phyloP scores from a whole-genome alignment of 805 yeast genomes.

The Barnettozyma sp. region DNA sequence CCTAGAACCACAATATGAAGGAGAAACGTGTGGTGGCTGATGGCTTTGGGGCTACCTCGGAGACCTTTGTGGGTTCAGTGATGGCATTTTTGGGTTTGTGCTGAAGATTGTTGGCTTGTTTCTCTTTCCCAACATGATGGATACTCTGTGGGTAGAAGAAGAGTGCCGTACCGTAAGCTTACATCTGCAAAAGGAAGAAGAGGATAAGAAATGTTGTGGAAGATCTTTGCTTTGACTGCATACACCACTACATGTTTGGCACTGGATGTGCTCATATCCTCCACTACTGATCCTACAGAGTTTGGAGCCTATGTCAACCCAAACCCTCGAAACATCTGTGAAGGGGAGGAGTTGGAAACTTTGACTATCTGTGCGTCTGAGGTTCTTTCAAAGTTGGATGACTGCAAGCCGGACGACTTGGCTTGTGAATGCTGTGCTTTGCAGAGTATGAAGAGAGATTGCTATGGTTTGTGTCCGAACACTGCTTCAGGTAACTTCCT shows the following conservation, averaged over 20 bases:
- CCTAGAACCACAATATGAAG: too few relatives aligned
- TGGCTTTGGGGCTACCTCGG: too few relatives aligned
- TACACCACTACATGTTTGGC: conserved; percentile 1
- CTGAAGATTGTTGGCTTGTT: too few relatives aligned
- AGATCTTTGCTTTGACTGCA: conserved; percentile 3
- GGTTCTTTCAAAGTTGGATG: conserved; percentile 39
- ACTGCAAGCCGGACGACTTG: conserved; percentile 45
- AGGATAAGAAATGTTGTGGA: conserved; percentile 11
- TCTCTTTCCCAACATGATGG: too few relatives aligned
- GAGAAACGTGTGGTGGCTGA: too few relatives aligned
- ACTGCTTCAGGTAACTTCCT: conserved; percentile 40
- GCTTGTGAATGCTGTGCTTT: conserved; percentile 54
- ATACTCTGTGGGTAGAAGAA: too few relatives aligned
- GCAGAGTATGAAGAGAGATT: conserved; percentile 38
- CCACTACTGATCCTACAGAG: conserved; percentile 25
- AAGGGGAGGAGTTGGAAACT: conserved; percentile 36
- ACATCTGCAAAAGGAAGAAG: neutral
- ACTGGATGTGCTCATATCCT: conserved; percentile 17
- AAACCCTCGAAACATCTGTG: conserved; percentile 39
- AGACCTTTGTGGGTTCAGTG: too few relatives aligned
- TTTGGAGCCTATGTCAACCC: conserved; percentile 41
- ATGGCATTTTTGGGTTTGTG: too few relatives aligned
- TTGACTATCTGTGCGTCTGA: conserved; percentile 41
- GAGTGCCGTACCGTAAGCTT: too few relatives aligned
- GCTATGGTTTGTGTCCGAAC: conserved; percentile 44